These are phyloP conservation scores for Chrysosporium keratinophilum DNA, from an alignment of 2,329 filamentous ascomycete species.

Conservation along the genomic window DNA sequence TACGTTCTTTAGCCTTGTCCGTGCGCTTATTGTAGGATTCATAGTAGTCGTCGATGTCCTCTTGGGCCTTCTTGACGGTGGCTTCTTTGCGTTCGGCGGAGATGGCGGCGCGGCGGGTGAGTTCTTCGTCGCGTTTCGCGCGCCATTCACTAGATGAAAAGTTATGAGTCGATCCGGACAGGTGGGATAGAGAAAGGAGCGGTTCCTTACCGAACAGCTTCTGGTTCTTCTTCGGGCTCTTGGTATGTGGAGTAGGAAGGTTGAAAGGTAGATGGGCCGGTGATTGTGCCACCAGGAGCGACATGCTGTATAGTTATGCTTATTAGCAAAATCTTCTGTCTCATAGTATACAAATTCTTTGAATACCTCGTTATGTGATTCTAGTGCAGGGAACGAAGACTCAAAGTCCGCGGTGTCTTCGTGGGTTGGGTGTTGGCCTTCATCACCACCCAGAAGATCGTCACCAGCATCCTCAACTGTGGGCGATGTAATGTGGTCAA, in stretches of 20 bases:
- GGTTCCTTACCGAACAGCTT: slow-evolving; percentile 56
- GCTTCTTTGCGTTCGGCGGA: slow-evolving; percentile 72
- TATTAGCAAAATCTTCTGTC: not conserved
- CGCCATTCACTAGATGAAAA: slow-evolving; percentile 60
- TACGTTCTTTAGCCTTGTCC: slow-evolving; percentile 83
- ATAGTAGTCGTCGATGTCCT: slow-evolving; percentile 98
- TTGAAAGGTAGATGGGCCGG: slow-evolving; percentile 53
- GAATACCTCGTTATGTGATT: slow-evolving; percentile 59
- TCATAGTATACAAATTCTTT: not conserved
- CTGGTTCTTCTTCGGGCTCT: slow-evolving; percentile 66
- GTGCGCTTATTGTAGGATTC: slow-evolving; percentile 98
- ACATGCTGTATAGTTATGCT: slow-evolving; percentile 45
- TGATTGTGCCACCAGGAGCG: slow-evolving; percentile 69
- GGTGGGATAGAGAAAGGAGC: not conserved
- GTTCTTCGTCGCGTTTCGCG: slow-evolving; percentile 71
- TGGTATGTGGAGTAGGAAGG: slow-evolving; percentile 44
- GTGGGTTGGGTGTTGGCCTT: slow-evolving; percentile 20
- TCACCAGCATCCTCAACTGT: slow-evolving; percentile 55
- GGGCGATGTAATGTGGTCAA: slow-evolving; percentile 51
- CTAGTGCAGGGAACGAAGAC: slow-evolving; percentile 80
- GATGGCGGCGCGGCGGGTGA: slow-evolving; percentile 73
- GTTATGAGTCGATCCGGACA: not conserved
- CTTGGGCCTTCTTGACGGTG: slow-evolving; percentile 77
- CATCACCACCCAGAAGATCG: slow-evolving; percentile 55
- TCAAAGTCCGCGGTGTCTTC: slow-evolving; percentile 59